Percentiles rank a stretch among this genome's conserved stretches.
phyloP scores from a whole-genome alignment of 352 stramenopile species.

The Phytopythium delawarense region DNA sequence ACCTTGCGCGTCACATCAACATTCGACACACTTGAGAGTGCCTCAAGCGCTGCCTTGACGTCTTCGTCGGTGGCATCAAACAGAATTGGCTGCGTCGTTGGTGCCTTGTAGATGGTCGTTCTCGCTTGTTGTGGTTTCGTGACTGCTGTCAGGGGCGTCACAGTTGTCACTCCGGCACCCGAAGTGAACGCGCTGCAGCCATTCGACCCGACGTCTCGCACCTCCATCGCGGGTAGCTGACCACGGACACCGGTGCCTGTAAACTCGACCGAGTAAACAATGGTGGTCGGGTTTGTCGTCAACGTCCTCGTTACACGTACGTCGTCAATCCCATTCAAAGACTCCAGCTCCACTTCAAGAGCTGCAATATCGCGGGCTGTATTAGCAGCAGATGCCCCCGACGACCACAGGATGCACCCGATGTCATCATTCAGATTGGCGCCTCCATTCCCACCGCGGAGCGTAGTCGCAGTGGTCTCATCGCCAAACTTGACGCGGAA shows the following conservation, averaged over 20 bases:
- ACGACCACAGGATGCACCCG: constrained; percentile 76
- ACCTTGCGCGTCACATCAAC: constrained; percentile 85
- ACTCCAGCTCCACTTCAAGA: constrained; percentile 63
- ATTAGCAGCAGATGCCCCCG: constrained; percentile 34
- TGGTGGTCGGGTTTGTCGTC: constrained; percentile 34
- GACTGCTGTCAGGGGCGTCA: constrained; percentile 15
- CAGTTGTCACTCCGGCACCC: constrained; percentile 15
- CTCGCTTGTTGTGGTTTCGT: constrained; percentile 46
- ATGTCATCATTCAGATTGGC: constrained; percentile 70
- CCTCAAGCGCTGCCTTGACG: constrained; percentile 92
- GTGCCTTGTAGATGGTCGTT: constrained; percentile 87
- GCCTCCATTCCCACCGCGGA: constrained; percentile 66
- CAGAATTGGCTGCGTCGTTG: constrained; percentile 88
- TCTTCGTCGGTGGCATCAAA: constrained; percentile 88
- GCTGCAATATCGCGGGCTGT: constrained; percentile 37
- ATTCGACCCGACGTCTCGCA: constrained; percentile 91
- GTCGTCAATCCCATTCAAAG: constrained; percentile 64
- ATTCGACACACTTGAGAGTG: constrained; percentile 81
- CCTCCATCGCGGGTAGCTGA: constrained; percentile 72
- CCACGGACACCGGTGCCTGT: constrained; percentile 87
- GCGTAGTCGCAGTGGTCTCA: constrained; percentile 82
- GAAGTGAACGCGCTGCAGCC: constrained; percentile 81
- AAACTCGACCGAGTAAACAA: constrained; percentile 93
- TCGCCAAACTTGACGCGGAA: constrained; percentile 90
- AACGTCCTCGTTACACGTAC: constrained; percentile 58